Base-by-base conservation (phyloP, 441 rosid genomes). In the Gossypium davidsonii region DNA sequence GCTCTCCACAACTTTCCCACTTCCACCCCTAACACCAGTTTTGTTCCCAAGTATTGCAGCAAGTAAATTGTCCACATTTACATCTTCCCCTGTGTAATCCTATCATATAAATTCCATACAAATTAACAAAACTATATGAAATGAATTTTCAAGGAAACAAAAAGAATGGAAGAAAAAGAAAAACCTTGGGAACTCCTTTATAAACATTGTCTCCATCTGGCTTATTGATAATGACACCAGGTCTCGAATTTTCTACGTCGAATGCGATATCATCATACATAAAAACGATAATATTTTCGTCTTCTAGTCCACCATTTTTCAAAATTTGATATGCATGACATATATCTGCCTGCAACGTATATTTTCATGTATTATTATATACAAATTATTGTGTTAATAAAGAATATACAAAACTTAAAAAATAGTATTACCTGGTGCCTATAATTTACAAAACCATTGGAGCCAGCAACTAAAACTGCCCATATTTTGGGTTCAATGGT, bases 211-310 rank as follows among this genome's bases (percentile, higher is more conserved):
- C 77, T 1, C 98, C 98, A 4, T 91, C 73, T 6, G 99, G 99
- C 46, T 80, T 86, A 62, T 94, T 94, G 67, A 94, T 92, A 62
- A 94, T 78, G 51, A 90, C 64, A 46, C 99, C 99, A 28, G 83
- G 91, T 80, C 96, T 84, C 15, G 98, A 98, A 82, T 94, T 94
- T 81, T 88, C 89, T 65, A 58, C 73, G 73, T 85, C 69, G 65
- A 58, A 10, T n/a, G 99, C 97, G 70, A 94, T 92, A 77, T 94
- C 99, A 73, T 92, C 98, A 64, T 91, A 94, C 97, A 94, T 92
- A 79, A 92, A 92, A 59, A 90, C 97, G 51, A 94, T 78, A 10
- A 94, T 92, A 67, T 94, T 94, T 77, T 92, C 98, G 58, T 94
- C 99, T 71, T 92, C 87, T 64, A 94, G 15, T 18, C 98, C 99